Base-by-base conservation (phyloP, 768 basidiomycete genomes). In the Pholiota conissans region DNA sequence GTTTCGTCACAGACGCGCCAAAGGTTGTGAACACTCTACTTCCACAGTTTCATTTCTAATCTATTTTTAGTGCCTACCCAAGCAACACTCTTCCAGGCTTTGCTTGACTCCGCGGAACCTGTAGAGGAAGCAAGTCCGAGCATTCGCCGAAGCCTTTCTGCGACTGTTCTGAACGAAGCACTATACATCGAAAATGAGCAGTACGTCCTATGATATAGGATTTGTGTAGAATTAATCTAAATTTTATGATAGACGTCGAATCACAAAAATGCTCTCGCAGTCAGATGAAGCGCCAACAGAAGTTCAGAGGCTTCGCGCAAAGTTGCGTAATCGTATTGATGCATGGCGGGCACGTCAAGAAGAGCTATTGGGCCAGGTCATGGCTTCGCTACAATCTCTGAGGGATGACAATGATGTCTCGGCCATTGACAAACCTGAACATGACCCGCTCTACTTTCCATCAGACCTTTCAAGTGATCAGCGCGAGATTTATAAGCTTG, bases 311-410 rank as follows among this genome's bases (percentile, higher is more conserved):
- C n/a, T 34, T 24, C 50, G 55, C 2, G 32, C 53, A 9, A 13
- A 51, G 22, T 55, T 66, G 3, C 50, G 49, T 2, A 18, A 16
- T 3, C 58, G 58, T 11, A 56, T 66, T 11, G 50, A 58, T n/a
- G 57, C 56, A 3, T 66, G 61, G 61, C 55, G 60, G 6, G 11
- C 4, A 10, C 26, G 20, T 3, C 65, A 67, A 18, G 50, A 57
- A 51, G 16, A 11, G 1, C 3, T 65, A 8, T 34, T 37, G 5
- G 60, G 0, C 47, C 55, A n/a, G 52, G 60, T 11, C 50, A 20
- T 5, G 56, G 61, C 46, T 16, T 37, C 34, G 52, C 49, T 32
- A 35, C 40, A 5, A 10, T 14, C 28, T 52, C 56, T 26, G 20
- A 47, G 6, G 3, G 5, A 26, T 52, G 32, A 2, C 37, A 9